A percentile compares a stretch with the other conserved stretches of the same genome.
phyloP scores from a whole-genome alignment of 306 rosid genomes.

The Rosa chinensis region DNA sequence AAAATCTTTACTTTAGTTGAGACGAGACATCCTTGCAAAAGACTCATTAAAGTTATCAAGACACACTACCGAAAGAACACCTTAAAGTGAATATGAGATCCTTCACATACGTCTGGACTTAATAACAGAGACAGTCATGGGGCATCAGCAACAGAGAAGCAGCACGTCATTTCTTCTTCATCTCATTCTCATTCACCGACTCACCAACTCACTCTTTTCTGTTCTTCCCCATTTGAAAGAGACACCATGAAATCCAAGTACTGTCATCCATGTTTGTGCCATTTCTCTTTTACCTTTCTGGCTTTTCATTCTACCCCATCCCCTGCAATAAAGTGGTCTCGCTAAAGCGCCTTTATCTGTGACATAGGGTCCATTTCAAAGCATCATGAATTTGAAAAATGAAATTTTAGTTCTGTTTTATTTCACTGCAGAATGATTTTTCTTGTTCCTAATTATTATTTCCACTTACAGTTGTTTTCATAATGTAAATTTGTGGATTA shows the following conservation, averaged over 20 bases:
- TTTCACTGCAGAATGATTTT: background rate
- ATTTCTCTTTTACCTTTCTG: background rate
- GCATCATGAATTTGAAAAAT: background rate
- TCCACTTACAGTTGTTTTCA: background rate
- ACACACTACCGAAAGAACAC: background rate
- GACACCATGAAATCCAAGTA: slow-evolving; percentile 19
- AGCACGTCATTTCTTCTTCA: slow-evolving; percentile 4
- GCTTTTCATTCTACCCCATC: slow-evolving; percentile 14
- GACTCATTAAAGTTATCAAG: background rate
- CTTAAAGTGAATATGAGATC: background rate
- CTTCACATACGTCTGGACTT: slow-evolving; percentile 3
- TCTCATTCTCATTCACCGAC: background rate
- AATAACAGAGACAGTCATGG: background rate
- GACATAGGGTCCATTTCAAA: background rate
- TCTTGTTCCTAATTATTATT: slow-evolving; percentile 1
- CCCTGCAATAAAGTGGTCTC: background rate
- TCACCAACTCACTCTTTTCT: background rate
- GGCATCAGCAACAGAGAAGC: background rate
- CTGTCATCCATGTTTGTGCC: slow-evolving; percentile 15
- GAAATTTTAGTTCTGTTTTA: background rate
- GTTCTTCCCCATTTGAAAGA: background rate
- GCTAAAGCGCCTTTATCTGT: slow-evolving; percentile 15
- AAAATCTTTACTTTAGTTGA: background rate
- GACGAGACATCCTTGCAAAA: background rate
- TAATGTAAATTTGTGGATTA: slow-evolving; percentile 4